Base-by-base conservation (phyloP, 345 rosid genomes). In the Acer yangbiense region DNA sequence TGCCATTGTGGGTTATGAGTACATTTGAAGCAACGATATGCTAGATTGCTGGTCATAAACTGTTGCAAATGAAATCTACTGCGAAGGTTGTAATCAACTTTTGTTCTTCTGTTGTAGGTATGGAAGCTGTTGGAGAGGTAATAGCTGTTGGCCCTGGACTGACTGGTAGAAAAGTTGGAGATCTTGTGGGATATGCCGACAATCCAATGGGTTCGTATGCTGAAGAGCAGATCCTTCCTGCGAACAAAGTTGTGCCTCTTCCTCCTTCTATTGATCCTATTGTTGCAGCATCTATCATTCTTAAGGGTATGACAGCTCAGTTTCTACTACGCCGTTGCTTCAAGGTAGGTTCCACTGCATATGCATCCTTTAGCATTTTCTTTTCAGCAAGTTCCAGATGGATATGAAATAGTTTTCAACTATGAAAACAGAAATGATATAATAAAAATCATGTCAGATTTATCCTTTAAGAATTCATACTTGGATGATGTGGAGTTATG, bases 221-320 rank as follows among this genome's bases (percentile, higher is more conserved):
- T 4, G 97, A 95, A 88, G 98, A 95, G 79, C 98, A 90, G 81
- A 84, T 92, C 65, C 94, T 95, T 76, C 95, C 97, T 2, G 97
- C 98, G 0, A 83, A 85, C 48, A 91, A 75, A 82, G 97, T 88
- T 67, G 94, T 92, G 70, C 94, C 98, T 32, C 91, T 95, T 82
- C 98, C 99, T 85, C 78, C 97, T 39, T 86, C 94, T n/a, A 76
- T 93, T 14, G 89, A 82, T 82, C 94, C 97, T 65, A 66, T 89
- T 23, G 71, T 83, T 50, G 99, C 96, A 63, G 97, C 99, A 50
- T 92, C 98, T 29, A 76, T 87, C 79, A 75, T 93, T 77, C 88
- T 89, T 74, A 95, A 95, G 88, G 99, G 98, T 65, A 92, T 95
- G 98, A 95, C 98, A 17, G 89, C 95, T 52, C 97, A 93, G 82